Percentiles rank a stretch among this genome's conserved stretches.
Evolutionary conservation across 2,329 filamentous ascomycete genomes (phyloP).

Genomic region (Macroventuria anomochaeta): DNA sequence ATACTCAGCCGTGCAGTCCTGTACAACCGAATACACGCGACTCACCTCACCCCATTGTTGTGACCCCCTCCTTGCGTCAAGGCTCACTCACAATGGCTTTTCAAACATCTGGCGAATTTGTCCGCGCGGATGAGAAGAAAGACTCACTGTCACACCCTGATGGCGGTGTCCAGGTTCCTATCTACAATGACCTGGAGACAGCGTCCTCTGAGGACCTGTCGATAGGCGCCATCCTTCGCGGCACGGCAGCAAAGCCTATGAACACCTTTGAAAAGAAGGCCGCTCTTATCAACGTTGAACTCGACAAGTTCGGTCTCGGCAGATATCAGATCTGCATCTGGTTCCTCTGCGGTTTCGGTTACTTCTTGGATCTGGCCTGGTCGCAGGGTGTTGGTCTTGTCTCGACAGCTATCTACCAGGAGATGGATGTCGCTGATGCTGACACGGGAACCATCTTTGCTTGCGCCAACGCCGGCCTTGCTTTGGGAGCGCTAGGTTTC

Average conservation of each 20-base stretch:
- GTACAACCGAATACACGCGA: slow-evolving; percentile 11
- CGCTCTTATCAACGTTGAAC: slow-evolving; percentile 39
- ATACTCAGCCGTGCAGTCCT: slow-evolving; percentile 17
- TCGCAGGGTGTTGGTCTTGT: slow-evolving; percentile 38
- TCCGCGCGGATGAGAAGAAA: slow-evolving; percentile 17
- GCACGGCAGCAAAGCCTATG: slow-evolving; percentile 35
- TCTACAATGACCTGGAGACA: slow-evolving; percentile 37
- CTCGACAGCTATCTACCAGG: slow-evolving; percentile 37
- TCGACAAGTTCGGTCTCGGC: slow-evolving; percentile 41
- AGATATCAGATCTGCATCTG: slow-evolving; percentile 42
- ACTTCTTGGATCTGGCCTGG: slow-evolving; percentile 43
- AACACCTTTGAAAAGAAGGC: slow-evolving; percentile 41
- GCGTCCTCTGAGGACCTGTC: slow-evolving; percentile 33
- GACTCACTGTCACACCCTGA: not conserved
- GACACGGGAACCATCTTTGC: slow-evolving; percentile 37
- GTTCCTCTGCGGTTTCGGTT: slow-evolving; percentile 42
- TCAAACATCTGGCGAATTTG: slow-evolving; percentile 6
- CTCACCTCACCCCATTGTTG: slow-evolving; percentile 9
- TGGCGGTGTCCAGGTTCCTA: slow-evolving; percentile 28
- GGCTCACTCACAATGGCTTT: slow-evolving; percentile 9
- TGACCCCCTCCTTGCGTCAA: slow-evolving; percentile 11
- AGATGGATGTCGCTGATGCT: slow-evolving; percentile 33
- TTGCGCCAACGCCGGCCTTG: slow-evolving; percentile 38
- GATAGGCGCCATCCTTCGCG: slow-evolving; percentile 35
- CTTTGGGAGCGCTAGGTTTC: slow-evolving; percentile 37